Evolutionary conservation across 306 rosid genomes (phyloP), one percentile per base, ranked within the genome.

Genomic region (Rosa lucieae): DNA sequence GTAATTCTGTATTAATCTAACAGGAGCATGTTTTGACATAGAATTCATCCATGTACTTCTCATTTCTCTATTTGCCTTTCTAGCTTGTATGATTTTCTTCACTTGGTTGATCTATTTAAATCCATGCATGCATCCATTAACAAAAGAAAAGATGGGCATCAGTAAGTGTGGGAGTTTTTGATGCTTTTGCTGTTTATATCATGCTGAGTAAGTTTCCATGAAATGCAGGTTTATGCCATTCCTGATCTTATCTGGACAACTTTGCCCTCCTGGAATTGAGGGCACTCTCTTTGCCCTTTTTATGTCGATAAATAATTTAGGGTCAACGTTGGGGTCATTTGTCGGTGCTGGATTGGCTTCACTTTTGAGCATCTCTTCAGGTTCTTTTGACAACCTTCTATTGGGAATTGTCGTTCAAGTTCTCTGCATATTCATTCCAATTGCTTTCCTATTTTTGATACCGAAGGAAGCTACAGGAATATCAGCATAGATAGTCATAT

Each of bases 221-320:
- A 86, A 72, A 49, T 87, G 90, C 92, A 93, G 97, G 91, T 88
- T 93, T 72, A 93, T 93, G 94, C 97, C 97, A 12, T 93, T 93
- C 87, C 76, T 93, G 81, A 93, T 89, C 78, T 84, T 93, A 84
- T 93, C 96, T 20, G 97, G 97, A 66, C 89, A 87, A 48, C 92
- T 93, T 72, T 93, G 97, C 78, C 96, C 97, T 65, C 97, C 97
- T 9, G 96, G 97, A 74, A 93, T 93, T 63, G 97, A 93, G 87
- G 97, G 97, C 69, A 93, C 97, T 23, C 82, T 93, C 68, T 93
- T 93, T 81, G 97, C 97, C 35, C 96, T 93, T 59, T 91, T 93
- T 78, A 93, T 93, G 97, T 93, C 97, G 6, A 91, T 93, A 74
- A 93, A 93, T 90, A 93, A 93, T 73, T 75, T 93, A 56, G 97